Evolutionary conservation across 495 filamentous ascomycete species (phyloP).

Genomic region (Aspergillus baeticus): DNA sequence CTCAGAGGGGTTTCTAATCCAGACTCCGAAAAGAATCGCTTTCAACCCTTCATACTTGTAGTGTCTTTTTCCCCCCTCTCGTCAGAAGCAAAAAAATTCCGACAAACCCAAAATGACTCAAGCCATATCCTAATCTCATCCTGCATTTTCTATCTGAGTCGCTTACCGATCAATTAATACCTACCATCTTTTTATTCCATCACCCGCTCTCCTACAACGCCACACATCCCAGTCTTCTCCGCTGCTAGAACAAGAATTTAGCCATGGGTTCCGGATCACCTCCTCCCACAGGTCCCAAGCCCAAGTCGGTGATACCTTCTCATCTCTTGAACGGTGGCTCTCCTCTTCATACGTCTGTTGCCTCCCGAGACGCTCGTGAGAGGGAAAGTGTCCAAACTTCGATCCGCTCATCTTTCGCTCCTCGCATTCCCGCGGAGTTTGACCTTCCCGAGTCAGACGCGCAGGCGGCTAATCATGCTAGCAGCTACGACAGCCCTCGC

Average conservation of each 20-base stretch:
- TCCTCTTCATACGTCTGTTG: slow-evolving; percentile 35
- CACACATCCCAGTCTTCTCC: slow-evolving; percentile 3
- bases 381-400: slow-evolving; percentile 53
- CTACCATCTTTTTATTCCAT: neutral
- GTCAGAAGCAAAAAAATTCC: neutral
- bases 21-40: slow-evolving; percentile 6
- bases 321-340: slow-evolving; percentile 49
- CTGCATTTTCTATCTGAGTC: neutral
- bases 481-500: slow-evolving; percentile 16
- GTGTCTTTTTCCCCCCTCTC: neutral
- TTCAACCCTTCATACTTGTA: neutral
- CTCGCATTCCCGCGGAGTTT: slow-evolving; percentile 42
- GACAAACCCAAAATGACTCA: neutral
- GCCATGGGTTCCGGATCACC: slow-evolving; percentile 41
- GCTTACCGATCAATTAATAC: neutral
- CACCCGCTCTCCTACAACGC: neutral
- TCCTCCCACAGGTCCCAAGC: slow-evolving; percentile 38
- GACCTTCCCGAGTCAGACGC: slow-evolving; percentile 23
- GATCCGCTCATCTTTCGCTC: slow-evolving; percentile 47
- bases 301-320: slow-evolving; percentile 46
- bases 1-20: slow-evolving; percentile 3
- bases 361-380: slow-evolving; percentile 44
- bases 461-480: slow-evolving; percentile 19
- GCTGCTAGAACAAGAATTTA: neutral
- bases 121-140: slow-evolving; percentile 1